Evolutionary conservation across 1,284 basidiomycete genomes (phyloP), one percentile per base, ranked within the genome.

Genomic region (Trametes polyzona): DNA sequence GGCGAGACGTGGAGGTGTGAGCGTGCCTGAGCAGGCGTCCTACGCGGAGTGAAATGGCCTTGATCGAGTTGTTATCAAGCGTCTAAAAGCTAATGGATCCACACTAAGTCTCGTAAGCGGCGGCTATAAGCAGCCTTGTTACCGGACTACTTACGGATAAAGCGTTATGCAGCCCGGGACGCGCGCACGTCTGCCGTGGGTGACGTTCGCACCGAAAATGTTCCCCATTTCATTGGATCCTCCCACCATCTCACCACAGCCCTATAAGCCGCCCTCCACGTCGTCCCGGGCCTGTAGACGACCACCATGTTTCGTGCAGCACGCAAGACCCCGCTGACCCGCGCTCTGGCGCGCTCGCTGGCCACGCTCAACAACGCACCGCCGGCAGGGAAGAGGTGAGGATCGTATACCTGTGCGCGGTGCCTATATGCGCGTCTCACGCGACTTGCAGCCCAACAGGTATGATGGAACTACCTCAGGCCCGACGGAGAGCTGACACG

Each of bases 361-460:
- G 76, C 76, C 36, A 73, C 75, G 21, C 62, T 75, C 39, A 69
- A 74, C 51, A 69, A 64, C 49, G 65, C 72, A n/a, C 64, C 72
- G 1, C 59, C 68, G n/a, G 57, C 61, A 6, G 70, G 74, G 30
- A 77, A 76, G 61, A 75, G 73, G 76, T 76, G 56, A 55, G 71
- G 57, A 16, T 23, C 14, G 19, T 14, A 23, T 23, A 2, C 30
- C 4, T 14, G 29, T 23, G 14, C 9, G 44, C 19, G 11, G 10
- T 33, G 10, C 14, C 8, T 48, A 4, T 39, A 17, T 52, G 39
- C 43, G n/a, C 46, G 47, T 59, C 58, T 58, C 30, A 62, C 55
- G 64, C 52, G 39, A 30, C 19, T 37, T 27, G 11, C 37, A 87
- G 86, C 67, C 84, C 86, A 57, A 87, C 85, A 83, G 85, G 86